Conservation (phyloP, 1,139 yeast species). For the Geotrichum reessii region DNA sequence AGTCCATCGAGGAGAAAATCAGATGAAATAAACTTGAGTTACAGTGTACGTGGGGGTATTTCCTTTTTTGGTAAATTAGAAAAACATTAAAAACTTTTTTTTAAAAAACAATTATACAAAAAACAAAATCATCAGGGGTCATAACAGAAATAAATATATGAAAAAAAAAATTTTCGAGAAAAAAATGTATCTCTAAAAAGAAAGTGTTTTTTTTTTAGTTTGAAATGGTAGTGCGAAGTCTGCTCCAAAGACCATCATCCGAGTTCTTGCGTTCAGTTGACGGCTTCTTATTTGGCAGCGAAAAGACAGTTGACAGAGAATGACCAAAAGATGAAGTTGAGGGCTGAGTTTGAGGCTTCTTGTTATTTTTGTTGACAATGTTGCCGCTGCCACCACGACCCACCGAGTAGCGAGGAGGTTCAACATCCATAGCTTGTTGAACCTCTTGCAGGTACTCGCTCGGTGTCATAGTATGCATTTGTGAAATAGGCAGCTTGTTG, state of each 20-base stretch:
- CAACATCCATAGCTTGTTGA: slow-evolving; percentile 31
- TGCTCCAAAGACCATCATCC: slow-evolving; percentile 26
- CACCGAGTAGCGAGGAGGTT: slow-evolving; percentile 33
- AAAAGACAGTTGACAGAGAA: slow-evolving; percentile 2
- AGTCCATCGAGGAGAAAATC: too few species aligned
- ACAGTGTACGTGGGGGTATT: too few species aligned
- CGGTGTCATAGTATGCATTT: slow-evolving; percentile 32
- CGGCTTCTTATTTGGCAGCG: slow-evolving; percentile 6
- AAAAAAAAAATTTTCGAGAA: too few species aligned
- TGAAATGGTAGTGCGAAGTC: slow-evolving; percentile 29
- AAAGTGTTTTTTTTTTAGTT: slow-evolving; percentile 17
- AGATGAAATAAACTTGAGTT: too few species aligned
- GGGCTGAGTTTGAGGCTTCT: neutral
- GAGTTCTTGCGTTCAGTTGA: slow-evolving; percentile 12
- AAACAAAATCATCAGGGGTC: too few species aligned
- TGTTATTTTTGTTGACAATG: slow-evolving; percentile 22
- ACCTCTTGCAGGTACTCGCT: slow-evolving; percentile 35
- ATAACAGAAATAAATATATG: too few species aligned
- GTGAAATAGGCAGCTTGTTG: slow-evolving; percentile 32
- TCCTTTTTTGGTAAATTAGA: too few species aligned
- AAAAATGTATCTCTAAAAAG: neutral
- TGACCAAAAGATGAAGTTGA: neutral
- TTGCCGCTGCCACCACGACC: slow-evolving; percentile 40
- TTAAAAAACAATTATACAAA: too few species aligned
- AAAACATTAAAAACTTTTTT: too few species aligned